Base-by-base conservation (phyloP, 2,329 filamentous ascomycete species). In the Dactylellina leptospora region DNA sequence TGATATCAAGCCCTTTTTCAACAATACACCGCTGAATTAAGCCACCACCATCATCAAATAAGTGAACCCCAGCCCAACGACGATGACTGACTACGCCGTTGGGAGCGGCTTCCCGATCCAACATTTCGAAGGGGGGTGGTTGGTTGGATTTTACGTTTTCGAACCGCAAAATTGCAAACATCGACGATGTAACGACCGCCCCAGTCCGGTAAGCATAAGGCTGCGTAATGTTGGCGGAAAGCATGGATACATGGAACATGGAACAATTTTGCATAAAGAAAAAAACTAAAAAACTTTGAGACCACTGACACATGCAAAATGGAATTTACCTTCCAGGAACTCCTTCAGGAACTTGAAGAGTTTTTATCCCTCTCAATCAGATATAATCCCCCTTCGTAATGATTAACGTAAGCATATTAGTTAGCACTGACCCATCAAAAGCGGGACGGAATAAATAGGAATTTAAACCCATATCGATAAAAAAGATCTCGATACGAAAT, bases 361-460 rank as follows among this genome's bases (percentile, higher is more conserved):
- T n/a, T n/a, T n/a, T n/a, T n/a, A n/a, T n/a, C n/a, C n/a, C n/a
- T n/a, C n/a, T n/a, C n/a, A n/a, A n/a, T n/a, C n/a, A n/a, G n/a
- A n/a, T n/a, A n/a, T n/a, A n/a, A n/a, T n/a, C n/a, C 22, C 27
- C 47, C 47, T 33, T 9, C 16, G 13, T 4, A 16, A 51, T 33
- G 22, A 28, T 42, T 27, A 28, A 42, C 27, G 20, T n/a, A 55
- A 23, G 22, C 33, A 38, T 25, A 30, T 40, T 40, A 33, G 36
- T 40, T 11, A 33, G 11, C 13, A 40, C 36, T n/a, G 36, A 16
- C 36, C 27, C 30, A 23, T 36, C 51, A 23, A 53, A 45, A 9
- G 22, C 33, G 51, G 51, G 51, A 64, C 60, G 60, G 60, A 54
- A 58, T 51, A 53, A 58, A 58, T 58, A 58, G 51, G 61, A 66